Percentiles rank a stretch among this genome's conserved stretches.
These are phyloP conservation scores for Plasmodium billcollinsi DNA, from an alignment of 169 alveolate genomes.

Conservation along the genomic window DNA sequence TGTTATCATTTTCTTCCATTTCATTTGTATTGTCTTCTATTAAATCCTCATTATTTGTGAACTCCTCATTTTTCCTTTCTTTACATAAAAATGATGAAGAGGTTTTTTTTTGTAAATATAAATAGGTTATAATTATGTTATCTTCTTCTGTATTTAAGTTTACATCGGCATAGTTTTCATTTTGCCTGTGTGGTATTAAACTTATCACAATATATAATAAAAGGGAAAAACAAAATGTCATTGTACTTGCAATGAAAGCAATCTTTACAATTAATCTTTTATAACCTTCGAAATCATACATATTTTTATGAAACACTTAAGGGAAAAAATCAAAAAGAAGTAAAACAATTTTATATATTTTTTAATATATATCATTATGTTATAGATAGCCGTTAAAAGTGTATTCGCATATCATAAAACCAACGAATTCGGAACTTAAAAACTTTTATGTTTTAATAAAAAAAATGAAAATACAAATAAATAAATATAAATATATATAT, in stretches of 20 bases:
- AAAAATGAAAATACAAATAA: neutral
- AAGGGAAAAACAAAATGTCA: constrained; percentile 37
- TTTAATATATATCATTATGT: too few species aligned
- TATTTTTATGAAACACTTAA: neutral
- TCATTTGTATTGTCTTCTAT: neutral
- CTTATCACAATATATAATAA: constrained; percentile 15
- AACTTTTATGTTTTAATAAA: neutral
- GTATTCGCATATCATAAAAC: too few species aligned
- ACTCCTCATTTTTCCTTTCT: neutral
- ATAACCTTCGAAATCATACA: constrained; percentile 3
- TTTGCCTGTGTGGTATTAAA: constrained; percentile 23
- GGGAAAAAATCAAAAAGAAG: too few species aligned
- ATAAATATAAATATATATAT: neutral
- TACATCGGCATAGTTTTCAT: constrained; percentile 24
- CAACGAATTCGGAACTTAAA: too few species aligned
- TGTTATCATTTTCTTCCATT: neutral
- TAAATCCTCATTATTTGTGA: neutral
- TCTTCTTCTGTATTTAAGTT: constrained; percentile 27
- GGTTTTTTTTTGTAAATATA: constrained; percentile 27
- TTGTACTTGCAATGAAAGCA: constrained; percentile 29
- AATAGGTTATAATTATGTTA: constrained; percentile 17
- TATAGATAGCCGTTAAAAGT: too few species aligned
- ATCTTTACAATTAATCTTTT: constrained; percentile 27
- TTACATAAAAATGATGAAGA: neutral
- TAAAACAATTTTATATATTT: too few species aligned